Base-by-base conservation (phyloP, 2,329 filamentous ascomycete genomes). In the Peltaster fructicola region DNA sequence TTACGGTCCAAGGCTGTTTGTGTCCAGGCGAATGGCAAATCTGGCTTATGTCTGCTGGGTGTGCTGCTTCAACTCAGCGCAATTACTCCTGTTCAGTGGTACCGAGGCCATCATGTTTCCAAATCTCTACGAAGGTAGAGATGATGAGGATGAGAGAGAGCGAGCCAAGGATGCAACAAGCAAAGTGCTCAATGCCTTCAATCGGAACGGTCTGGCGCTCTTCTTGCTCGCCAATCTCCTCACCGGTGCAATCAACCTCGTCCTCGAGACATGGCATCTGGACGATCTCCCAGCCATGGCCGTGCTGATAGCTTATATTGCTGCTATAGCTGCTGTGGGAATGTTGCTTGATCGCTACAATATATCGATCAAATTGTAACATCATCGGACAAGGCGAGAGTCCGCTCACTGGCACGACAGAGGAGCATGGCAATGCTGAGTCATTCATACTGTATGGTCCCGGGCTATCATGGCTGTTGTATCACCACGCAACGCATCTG, bases 31-130 rank as follows among this genome's bases (percentile, higher is more conserved):
- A 1, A 59, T 95, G 29, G 88, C 85, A 6, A 98, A 98, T 43
- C 62, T 93, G 33, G 82, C 88, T 0, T 98, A 98, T 47, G 66
- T 95, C 20, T 59, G 92, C 21, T 95, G 85, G 82, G 75, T 91
- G 6, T 65, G 73, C n/a, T 74, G 80, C 3, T 93, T 88, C 59
- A 98, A 95, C 56, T 73, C 68, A 32, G 61, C 65, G n/a, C 81
- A 92, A 47, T 59, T 98, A 7, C 57, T 79, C 6, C 61, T 74
- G 2, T 92, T 85, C 49, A 82, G 73, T 41, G 47, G 73, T 8
- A 63, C 88, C 13, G 85, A 98, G 48, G 72, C 66, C 3, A 14
- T 78, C 3, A 72, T 84, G 49, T 91, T 92, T 49, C 78, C 80
- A 1, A 57, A 61, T 2, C 64, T 75, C 5, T 68, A 81, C 49